Evolutionary conservation across 164 flowering plant species (phyloP), one percentile per base, ranked within the genome.

Genomic region (Tetrastigma voinierianum): DNA sequence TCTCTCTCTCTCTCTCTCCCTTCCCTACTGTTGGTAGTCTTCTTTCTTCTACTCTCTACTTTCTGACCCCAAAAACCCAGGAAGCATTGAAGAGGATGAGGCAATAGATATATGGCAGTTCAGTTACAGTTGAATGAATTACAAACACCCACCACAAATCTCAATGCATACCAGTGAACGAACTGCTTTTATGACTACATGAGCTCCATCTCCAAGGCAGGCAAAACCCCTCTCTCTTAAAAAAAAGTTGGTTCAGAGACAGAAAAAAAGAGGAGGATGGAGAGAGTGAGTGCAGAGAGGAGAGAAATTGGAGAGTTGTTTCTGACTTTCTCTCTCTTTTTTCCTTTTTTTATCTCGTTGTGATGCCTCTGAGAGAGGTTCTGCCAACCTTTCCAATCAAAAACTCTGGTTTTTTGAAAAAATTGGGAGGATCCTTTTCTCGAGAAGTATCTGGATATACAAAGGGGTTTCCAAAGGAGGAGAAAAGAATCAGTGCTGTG

Each of bases 81-180:
- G 71, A 70, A 54, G 70, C 72, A 64, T 68, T 65, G 67, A 64
- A 68, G 78, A 61, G n/a, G n/a, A 60, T 56, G 60, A 57, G 46
- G 49, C 49, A 46, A 68, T 10, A 46, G 63, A 14, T 52, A 52
- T n/a, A n/a, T n/a, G n/a, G 10, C n/a, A 61, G 40, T 4, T 60
- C 51, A 60, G 70, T 64, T 46, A 56, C 62, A 58, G 67, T 21
- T 21, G 17, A 52, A 65, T 21, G 17, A 52, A 65, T 23, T 14
- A 40, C 25, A 59, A 61, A 7, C 53, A 20, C n/a, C 11, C 21
- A 19, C 73, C 72, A 70, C 71, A 62, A 21, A 66, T 61, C 68
- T 74, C 71, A 65, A 69, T 60, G 70, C 43, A 9, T 25, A 64
- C 9, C 46, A 65, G 19, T 58, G 53, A 60, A 45, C 23, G 18